Evolutionary conservation across 129 eudicot species (phyloP), one percentile per base, ranked within the genome.

Genomic region (Erigeron canadensis): DNA sequence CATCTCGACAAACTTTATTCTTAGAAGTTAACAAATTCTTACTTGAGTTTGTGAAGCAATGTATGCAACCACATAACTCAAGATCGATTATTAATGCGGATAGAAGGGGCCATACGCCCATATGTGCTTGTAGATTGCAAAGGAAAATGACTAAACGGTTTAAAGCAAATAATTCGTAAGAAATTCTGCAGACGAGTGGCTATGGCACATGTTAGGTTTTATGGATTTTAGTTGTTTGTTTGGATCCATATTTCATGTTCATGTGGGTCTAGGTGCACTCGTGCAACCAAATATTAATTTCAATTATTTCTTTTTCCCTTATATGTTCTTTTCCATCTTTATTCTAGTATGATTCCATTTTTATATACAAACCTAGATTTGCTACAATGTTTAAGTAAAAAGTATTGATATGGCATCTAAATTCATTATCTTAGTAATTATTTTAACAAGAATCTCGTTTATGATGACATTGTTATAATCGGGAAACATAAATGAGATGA

Each of bases 221-320:
- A 47, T 77, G 81, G 81, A 77, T 16, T 41, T 53, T 77, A 61
- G 75, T 60, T 68, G 70, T 69, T 76, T 76, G 81, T 77, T 77
- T 63, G 57, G 71, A 61, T 61, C 61, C 34, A 11, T 62, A 4
- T 6, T 61, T 77, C 57, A 39, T 77, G 62, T 41, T 60, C 76
- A 69, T 21, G 81, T 77, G 81, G 71, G 66, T 63, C 81, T 63
- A 61, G 6, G 38, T 70, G 65, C 81, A 62, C 75, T 77, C 81
- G 81, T 77, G 81, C 81, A 54, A 48, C 21, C 69, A 13, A 13
- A 13, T 48, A 38, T 38, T 76, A 17, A 65, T 43, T 75, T 8
- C 34, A 10, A 4, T 47, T 41, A 13, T 7, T 7, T 12, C 7
- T 54, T 65, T 42, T 2, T 0, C 45, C 43, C 12, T 10, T 22